phyloP scores from a whole-genome alignment of 2,329 filamentous ascomycete genomes.

The Penicillium rolfsii region DNA sequence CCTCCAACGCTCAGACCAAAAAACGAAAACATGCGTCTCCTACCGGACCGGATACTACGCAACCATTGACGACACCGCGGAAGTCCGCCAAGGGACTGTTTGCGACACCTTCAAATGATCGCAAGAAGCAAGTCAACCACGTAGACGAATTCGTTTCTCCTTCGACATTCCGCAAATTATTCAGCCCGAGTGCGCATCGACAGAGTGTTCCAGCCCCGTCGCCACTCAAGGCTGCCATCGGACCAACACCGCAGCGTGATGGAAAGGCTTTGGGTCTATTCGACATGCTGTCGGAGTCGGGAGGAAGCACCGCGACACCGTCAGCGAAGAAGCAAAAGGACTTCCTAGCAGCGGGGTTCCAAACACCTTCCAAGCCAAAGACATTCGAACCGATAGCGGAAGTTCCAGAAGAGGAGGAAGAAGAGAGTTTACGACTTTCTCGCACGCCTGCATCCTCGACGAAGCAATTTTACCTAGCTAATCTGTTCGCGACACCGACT shows the following conservation, averaged over 20 bases:
- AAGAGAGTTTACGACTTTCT: constrained; percentile 29
- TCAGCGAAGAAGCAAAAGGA: constrained; percentile 34
- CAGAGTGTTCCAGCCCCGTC: constrained; percentile 34
- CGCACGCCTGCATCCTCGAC: constrained; percentile 50
- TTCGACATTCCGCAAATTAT: constrained; percentile 41
- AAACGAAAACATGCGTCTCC: constrained; percentile 42
- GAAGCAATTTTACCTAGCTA: constrained; percentile 50
- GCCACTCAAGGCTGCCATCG: constrained; percentile 47
- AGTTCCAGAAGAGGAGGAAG: constrained; percentile 34
- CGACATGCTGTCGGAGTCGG: constrained; percentile 50
- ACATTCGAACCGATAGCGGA: constrained; percentile 35
- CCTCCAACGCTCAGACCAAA: constrained; percentile 25
- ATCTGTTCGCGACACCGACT: constrained; percentile 52
- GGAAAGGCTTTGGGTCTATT: constrained; percentile 54
- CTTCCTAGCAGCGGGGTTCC: constrained; percentile 33
- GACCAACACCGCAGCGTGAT: constrained; percentile 54
- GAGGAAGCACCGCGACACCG: constrained; percentile 41
- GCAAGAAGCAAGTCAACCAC: constrained; percentile 38
- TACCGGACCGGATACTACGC: constrained; percentile 24
- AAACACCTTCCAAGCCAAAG: constrained; percentile 44
- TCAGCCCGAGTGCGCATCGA: constrained; percentile 41
- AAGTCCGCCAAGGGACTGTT: constrained; percentile 39
- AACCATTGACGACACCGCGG: constrained; percentile 38
- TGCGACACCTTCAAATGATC: constrained; percentile 38
- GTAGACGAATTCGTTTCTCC: constrained; percentile 53